Conservation (phyloP, 2,329 filamentous ascomycete genomes). For the Alternaria incomplexa region DNA sequence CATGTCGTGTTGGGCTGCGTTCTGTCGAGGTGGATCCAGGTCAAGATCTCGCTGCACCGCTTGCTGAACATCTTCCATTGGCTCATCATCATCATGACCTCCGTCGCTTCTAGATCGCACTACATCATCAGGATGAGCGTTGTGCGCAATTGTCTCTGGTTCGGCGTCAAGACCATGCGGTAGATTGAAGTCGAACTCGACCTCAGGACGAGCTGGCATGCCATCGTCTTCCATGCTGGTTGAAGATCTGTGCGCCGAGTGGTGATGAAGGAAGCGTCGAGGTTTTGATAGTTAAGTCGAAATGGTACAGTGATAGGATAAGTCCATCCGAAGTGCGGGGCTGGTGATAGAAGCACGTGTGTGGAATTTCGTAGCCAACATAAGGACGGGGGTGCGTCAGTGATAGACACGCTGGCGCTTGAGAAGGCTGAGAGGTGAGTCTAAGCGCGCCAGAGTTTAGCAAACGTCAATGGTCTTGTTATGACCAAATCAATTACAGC, state of each 20-base stretch:
- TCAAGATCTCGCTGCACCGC: not conserved
- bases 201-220: not conserved
- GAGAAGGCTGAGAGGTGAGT: too few species aligned
- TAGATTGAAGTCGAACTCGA: constrained; percentile 20
- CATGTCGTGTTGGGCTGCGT: not conserved
- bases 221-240: not conserved
- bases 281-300: too few species aligned
- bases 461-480: too few species aligned
- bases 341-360: not conserved
- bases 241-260: too few species aligned
- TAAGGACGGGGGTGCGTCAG: too few species aligned
- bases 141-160: too few species aligned
- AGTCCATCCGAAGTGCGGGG: not conserved
- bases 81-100: not conserved
- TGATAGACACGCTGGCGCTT: too few species aligned
- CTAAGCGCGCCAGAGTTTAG: too few species aligned
- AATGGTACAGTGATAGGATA: not conserved
- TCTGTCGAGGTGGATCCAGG: not conserved
- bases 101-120: not conserved
- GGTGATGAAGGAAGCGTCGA: too few species aligned
- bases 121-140: too few species aligned
- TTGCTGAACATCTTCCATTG: not conserved
- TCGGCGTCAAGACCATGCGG: constrained; percentile 3
- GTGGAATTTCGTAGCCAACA: not conserved
- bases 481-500: too few species aligned